Conservation (phyloP, 768 basidiomycete species). For the Amanita jacksonii region DNA sequence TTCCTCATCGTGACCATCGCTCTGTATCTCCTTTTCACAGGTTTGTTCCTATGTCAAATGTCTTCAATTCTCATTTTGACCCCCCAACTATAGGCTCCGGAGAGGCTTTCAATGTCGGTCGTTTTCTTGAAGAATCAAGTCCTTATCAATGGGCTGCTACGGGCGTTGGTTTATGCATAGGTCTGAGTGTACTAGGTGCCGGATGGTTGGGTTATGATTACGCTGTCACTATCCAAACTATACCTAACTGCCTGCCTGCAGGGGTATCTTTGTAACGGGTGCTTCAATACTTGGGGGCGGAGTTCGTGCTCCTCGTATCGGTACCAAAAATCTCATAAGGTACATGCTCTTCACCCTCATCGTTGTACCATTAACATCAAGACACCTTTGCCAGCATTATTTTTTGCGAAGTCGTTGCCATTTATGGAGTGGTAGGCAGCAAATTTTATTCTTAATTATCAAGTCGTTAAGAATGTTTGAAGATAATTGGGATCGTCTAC, state of each 20-base stretch:
- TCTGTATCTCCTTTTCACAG: conserved; percentile 86
- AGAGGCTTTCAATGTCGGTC: conserved; percentile 89
- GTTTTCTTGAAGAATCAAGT: conserved; percentile 88
- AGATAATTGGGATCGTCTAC: conserved; percentile 97
- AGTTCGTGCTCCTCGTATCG: conserved; percentile 85
- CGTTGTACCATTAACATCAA: background rate
- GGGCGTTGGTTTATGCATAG: conserved; percentile 89
- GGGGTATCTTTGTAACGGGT: conserved; percentile 98
- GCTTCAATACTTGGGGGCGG: conserved; percentile 96
- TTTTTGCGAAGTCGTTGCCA: conserved; percentile 98
- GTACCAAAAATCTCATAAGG: conserved; percentile 98
- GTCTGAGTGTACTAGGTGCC: conserved; percentile 87
- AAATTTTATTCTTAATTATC: background rate
- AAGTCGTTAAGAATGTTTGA: background rate
- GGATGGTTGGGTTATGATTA: conserved; percentile 62
- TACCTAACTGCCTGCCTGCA: conserved; percentile 22
- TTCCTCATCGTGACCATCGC: conserved; percentile 59
- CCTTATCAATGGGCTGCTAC: conserved; percentile 90
- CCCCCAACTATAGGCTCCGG: conserved; percentile 56
- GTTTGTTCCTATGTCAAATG: conserved; percentile 27
- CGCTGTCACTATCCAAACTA: background rate
- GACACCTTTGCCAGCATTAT: conserved; percentile 62
- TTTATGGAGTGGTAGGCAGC: conserved; percentile 82
- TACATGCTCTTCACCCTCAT: conserved; percentile 22
- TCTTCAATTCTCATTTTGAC: background rate